These are phyloP conservation scores for Orbilia quercus DNA, from an alignment of 2,329 filamentous ascomycete genomes.

Conservation along the genomic window DNA sequence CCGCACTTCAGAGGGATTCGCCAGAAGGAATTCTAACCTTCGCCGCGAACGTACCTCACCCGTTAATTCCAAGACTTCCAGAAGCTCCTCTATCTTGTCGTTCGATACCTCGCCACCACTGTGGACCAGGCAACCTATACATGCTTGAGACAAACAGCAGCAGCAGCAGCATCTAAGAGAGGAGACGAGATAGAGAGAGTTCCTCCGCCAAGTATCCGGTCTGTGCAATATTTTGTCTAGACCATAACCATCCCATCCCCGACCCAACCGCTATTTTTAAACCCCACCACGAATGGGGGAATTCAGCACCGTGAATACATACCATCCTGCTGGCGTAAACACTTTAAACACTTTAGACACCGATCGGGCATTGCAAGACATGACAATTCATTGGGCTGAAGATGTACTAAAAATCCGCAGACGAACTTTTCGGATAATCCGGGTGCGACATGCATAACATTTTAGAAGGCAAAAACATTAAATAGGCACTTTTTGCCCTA, in stretches of 20 bases:
- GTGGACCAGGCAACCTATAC: neutral
- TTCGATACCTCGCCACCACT: conserved; percentile 13
- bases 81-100: conserved; percentile 24
- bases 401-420: neutral
- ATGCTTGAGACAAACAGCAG: neutral
- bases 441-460: conserved; percentile 47
- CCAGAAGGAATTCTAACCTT: conserved; percentile 3
- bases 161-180: no score
- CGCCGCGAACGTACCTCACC: conserved; percentile 15
- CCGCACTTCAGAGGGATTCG: conserved; percentile 35
- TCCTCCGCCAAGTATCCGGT: conserved; percentile 35
- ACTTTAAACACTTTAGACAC: no score
- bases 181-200: no score
- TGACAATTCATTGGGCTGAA: neutral
- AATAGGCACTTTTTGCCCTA: conserved; percentile 18
- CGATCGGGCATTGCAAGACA: neutral
- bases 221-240: conserved; percentile 14
- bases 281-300: conserved; percentile 7
- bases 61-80: conserved; percentile 11
- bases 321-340: no score
- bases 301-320: neutral
- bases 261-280: conserved; percentile 45
- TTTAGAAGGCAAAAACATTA: no score
- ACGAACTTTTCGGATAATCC: conserved; percentile 45
- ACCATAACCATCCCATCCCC: neutral